Base-by-base conservation (phyloP, 2,329 filamentous ascomycete genomes). In the Lecanosticta acicola region DNA sequence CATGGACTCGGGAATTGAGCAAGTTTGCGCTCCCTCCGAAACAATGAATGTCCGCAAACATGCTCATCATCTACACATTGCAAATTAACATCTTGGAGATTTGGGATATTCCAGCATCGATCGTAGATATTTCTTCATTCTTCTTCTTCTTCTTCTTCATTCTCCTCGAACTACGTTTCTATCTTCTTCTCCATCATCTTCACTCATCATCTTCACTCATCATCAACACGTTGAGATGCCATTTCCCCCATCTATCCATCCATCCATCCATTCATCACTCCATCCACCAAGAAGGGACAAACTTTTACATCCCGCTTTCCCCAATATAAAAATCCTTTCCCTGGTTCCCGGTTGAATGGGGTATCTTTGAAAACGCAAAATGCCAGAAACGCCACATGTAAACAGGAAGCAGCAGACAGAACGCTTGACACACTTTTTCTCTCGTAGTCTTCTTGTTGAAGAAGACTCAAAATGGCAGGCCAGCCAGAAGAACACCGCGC, bases 311-410 rank as follows among this genome's bases (percentile, higher is more conserved):
- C 4, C 34, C 21, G 13, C 34, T 33, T 33, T 39, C 29, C 24
- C 19, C n/a, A n/a, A n/a, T n/a, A n/a, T n/a, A n/a, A n/a, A n/a
- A n/a, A n/a, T n/a, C n/a, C n/a, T n/a, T n/a, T 16, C 39, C 18
- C 20, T 34, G 21, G 19, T 18, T 26, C 52, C 59, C 58, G 52
- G 59, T 62, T 61, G 59, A 62, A 61, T 62, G 58, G 60, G 58
- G 60, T 61, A 60, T 61, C 56, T 60, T 49, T 44, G 48, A 43
- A 52, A 45, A 45, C 38, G 20, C 24, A 36, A n/a, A 37, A 17
- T 19, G 10, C 14, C 11, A n/a, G 16, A 7, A 17, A 35, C 33
- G 32, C 40, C 46, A 50, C 42, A 45, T 41, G 9, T 24, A 35
- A 34, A 43, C 21, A 20, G 10, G 19, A 16, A 16, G 39, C 39